Conservation (phyloP, 176 grass and related monocot species). For the Secale cereale region DNA sequence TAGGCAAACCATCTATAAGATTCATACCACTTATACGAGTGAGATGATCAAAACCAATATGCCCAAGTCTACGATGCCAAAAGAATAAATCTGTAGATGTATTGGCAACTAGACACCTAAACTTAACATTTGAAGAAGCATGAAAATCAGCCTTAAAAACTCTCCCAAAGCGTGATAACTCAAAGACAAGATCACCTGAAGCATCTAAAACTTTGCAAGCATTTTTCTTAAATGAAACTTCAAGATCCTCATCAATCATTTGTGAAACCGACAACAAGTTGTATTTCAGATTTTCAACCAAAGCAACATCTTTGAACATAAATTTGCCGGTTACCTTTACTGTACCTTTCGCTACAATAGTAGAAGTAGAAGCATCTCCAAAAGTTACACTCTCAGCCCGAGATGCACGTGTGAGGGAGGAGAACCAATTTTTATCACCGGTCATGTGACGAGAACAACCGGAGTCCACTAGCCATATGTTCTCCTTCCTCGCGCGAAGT, state of each 20-base stretch:
- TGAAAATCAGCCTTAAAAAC: background rate
- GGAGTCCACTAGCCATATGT: background rate
- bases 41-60: background rate
- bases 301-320: background rate
- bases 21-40: background rate
- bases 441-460: background rate
- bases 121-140: background rate
- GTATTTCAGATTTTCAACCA: background rate
- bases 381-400: background rate
- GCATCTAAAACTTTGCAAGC: background rate
- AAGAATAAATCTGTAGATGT: background rate
- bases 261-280: background rate
- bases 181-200: background rate
- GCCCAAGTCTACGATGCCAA: background rate
- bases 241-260: slow-evolving; percentile 5
- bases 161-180: background rate
- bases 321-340: background rate
- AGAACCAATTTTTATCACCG: background rate
- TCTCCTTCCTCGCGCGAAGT: background rate
- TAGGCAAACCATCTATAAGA: background rate
- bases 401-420: background rate
- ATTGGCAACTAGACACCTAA: background rate
- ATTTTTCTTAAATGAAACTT: background rate
- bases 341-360: background rate
- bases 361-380: background rate